A percentile compares a stretch with the other conserved stretches of the same genome.
Conservation (phyloP, 768 basidiomycete genomes). For the Podaxis sp. region DNA sequence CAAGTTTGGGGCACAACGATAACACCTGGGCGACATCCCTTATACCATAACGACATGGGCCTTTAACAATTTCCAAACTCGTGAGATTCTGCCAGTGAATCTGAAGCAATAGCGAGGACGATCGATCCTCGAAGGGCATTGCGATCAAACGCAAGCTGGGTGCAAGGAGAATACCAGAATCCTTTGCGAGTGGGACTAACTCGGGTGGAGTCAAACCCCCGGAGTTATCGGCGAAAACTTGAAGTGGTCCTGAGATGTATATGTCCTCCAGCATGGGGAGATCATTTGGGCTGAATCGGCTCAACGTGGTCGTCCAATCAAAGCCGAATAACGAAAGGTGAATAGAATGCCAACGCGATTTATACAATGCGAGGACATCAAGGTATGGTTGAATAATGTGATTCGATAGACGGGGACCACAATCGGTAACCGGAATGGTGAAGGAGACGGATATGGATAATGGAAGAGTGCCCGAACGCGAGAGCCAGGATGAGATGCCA, state of each 20-base stretch:
- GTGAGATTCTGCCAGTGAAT: neutral
- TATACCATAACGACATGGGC: neutral
- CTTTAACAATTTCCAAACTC: neutral
- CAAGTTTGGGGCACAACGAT: too few species aligned
- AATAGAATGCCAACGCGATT: neutral
- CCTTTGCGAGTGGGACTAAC: neutral
- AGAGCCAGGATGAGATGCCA: slow-evolving; percentile 3
- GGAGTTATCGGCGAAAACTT: neutral
- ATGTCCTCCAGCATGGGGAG: neutral
- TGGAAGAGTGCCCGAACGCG: neutral
- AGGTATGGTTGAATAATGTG: neutral
- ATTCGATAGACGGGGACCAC: too few species aligned
- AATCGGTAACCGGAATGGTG: too few species aligned
- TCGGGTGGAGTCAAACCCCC: neutral
- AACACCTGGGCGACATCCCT: neutral
- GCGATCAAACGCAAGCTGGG: neutral
- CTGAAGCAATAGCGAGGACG: neutral
- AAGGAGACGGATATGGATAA: neutral
- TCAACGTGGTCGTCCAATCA: neutral
- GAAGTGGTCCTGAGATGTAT: neutral
- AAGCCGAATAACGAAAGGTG: neutral
- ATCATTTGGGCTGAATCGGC: neutral
- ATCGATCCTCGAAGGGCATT: neutral
- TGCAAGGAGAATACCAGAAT: neutral
- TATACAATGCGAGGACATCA: neutral